Evolutionary conservation across 768 basidiomycete genomes (phyloP).

Genomic region (Austroboletus festivus): DNA sequence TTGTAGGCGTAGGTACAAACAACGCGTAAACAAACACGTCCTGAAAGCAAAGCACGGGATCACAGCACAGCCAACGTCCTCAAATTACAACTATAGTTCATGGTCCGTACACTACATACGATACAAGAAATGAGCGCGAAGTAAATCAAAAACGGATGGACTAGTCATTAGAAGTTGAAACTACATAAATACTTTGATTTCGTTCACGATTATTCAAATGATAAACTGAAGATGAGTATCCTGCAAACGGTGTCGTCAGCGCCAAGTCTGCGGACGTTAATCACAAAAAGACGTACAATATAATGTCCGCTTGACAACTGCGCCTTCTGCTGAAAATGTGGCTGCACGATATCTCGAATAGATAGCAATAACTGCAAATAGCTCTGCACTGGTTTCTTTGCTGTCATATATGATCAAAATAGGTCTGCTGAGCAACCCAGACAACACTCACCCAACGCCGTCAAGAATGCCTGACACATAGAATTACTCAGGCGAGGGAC

Average conservation of each 20-base stretch:
- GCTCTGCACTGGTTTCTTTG: constrained; percentile 52
- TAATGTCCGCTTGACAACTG: constrained; percentile 73
- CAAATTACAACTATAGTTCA: constrained; percentile 3
- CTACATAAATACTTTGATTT: constrained; percentile 3
- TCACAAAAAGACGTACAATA: constrained; percentile 40
- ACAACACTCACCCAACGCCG: constrained; percentile 39
- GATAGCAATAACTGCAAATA: constrained; percentile 61
- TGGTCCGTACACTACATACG: too few species aligned
- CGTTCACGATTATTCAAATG: constrained; percentile 15
- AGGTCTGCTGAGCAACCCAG: too few species aligned
- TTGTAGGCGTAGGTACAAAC: constrained; percentile 26
- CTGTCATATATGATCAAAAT: constrained; percentile 21
- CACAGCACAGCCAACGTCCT: neutral
- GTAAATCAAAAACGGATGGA: neutral
- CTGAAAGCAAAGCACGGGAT: constrained; percentile 23
- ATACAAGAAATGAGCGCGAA: neutral
- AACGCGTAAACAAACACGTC: constrained; percentile 33
- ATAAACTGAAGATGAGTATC: constrained; percentile 32
- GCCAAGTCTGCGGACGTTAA: neutral
- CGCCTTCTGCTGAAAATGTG: constrained; percentile 65
- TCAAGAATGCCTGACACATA: constrained; percentile 55
- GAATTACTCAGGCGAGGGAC: neutral
- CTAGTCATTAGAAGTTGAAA: neutral
- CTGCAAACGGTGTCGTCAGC: constrained; percentile 10
- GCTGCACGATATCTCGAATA: constrained; percentile 56